Conservation (phyloP, 2,329 filamentous ascomycete genomes). For the Cordyceps cicadae region DNA sequence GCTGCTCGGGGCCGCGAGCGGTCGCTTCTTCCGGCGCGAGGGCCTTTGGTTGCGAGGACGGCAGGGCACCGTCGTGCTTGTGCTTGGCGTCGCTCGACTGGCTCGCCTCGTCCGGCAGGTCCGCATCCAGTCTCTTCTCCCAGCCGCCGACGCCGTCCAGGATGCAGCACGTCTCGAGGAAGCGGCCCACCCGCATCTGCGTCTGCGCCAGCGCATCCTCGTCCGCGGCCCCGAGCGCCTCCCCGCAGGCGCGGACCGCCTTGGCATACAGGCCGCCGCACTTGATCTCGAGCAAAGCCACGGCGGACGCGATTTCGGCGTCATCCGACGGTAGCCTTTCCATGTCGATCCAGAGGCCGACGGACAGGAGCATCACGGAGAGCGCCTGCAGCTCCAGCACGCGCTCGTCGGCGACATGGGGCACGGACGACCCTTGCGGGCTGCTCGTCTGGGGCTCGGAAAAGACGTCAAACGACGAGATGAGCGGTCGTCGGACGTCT, state of each 20-base stretch:
- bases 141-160: constrained; percentile 51
- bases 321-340: constrained; percentile 39
- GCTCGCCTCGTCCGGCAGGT: constrained; percentile 27
- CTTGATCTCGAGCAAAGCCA: constrained; percentile 55
- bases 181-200: constrained; percentile 47
- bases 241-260: constrained; percentile 63
- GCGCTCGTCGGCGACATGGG: constrained; percentile 44
- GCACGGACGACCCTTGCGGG: constrained; percentile 29
- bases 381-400: constrained; percentile 64
- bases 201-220: constrained; percentile 40
- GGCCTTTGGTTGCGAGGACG: background rate
- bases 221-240: constrained; percentile 56
- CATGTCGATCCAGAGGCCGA: constrained; percentile 67
- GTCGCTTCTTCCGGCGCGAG: background rate
- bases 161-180: constrained; percentile 52
- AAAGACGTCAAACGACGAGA: constrained; percentile 71
- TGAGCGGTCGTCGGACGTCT: constrained; percentile 59
- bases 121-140: constrained; percentile 44
- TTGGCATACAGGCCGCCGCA: constrained; percentile 70
- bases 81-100: background rate
- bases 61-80: too few species aligned
- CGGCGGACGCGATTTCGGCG: constrained; percentile 43
- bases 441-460: constrained; percentile 20
- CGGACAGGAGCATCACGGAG: constrained; percentile 63
- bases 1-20: background rate